A percentile compares a stretch with the other conserved stretches of the same genome.
Evolutionary conservation across 2,329 filamentous ascomycete species (phyloP).

Genomic region (Diaporthe sp.): DNA sequence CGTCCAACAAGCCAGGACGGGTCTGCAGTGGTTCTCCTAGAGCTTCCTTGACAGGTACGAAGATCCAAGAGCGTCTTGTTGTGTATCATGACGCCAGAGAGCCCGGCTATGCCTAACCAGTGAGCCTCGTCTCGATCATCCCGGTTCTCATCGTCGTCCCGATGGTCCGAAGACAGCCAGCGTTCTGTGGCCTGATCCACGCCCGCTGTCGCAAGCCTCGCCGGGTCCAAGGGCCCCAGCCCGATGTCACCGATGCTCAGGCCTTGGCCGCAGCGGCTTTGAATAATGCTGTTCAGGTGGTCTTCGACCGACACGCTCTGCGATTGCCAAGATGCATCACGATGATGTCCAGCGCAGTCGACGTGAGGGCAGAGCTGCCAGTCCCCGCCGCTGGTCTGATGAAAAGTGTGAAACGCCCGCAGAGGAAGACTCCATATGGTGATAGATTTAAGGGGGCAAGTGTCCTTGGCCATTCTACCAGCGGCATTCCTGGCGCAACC

Average conservation of each 20-base stretch:
- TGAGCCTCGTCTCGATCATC: not conserved
- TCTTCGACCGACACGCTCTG: not conserved
- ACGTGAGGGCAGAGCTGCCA: not conserved
- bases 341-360: slow-evolving; percentile 3
- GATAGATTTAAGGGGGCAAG: slow-evolving; percentile 28
- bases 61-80: not conserved
- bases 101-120: slow-evolving; percentile 4
- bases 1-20: slow-evolving; percentile 27
- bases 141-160: not conserved
- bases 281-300: not conserved
- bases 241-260: not conserved
- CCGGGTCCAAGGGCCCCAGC: slow-evolving; percentile 27
- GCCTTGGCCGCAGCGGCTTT: slow-evolving; percentile 1
- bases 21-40: not conserved
- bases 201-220: not conserved
- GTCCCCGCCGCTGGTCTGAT: not conserved
- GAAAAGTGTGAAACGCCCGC: slow-evolving; percentile 31
- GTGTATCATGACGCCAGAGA: slow-evolving; percentile 13
- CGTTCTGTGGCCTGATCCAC: not conserved
- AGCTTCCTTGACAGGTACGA: no score
- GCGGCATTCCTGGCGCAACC: not conserved
- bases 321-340: not conserved
- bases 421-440: slow-evolving; percentile 30
- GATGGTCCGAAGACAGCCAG: not conserved
- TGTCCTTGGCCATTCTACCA: not conserved